A percentile compares a stretch with the other conserved stretches of the same genome.
These are phyloP conservation scores for Annulohypoxylon moriforme DNA, from an alignment of 495 filamentous ascomycete genomes.

Conservation along the genomic window DNA sequence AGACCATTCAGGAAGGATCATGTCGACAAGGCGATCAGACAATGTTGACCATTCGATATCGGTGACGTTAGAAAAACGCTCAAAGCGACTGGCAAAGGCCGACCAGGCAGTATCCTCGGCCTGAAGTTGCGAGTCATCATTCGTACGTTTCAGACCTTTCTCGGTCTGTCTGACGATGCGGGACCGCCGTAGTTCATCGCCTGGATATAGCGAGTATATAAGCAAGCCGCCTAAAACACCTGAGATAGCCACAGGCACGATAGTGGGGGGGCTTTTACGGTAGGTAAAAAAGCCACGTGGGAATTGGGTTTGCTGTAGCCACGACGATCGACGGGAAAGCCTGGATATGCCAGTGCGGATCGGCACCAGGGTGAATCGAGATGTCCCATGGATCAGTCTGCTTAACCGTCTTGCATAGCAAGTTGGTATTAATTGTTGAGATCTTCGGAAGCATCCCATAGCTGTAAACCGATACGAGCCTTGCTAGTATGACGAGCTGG, in stretches of 20 bases:
- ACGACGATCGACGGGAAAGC: slow-evolving; percentile 25
- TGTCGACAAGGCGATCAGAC: slow-evolving; percentile 72
- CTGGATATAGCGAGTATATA: slow-evolving; percentile 57
- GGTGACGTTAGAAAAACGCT: slow-evolving; percentile 64
- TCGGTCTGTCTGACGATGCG: slow-evolving; percentile 21
- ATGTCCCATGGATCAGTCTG: slow-evolving; percentile 25
- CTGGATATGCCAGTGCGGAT: slow-evolving; percentile 17
- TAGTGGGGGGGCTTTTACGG: slow-evolving; percentile 42
- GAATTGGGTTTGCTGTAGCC: slow-evolving; percentile 32
- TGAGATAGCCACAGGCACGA: slow-evolving; percentile 41
- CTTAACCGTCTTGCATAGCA: slow-evolving; percentile 25
- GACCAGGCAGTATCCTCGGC: slow-evolving; percentile 64
- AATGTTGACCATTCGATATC: slow-evolving; percentile 69
- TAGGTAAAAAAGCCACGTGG: slow-evolving; percentile 46
- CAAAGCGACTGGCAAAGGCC: slow-evolving; percentile 68
- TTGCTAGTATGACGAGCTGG: slow-evolving; percentile 19
- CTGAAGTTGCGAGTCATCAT: slow-evolving; percentile 20
- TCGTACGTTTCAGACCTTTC: slow-evolving; percentile 4
- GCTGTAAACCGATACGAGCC: slow-evolving; percentile 26
- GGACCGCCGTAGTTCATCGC: slow-evolving; percentile 51
- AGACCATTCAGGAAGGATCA: slow-evolving; percentile 85
- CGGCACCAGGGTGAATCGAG: slow-evolving; percentile 29
- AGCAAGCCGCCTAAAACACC: slow-evolving; percentile 53
- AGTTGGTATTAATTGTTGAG: slow-evolving; percentile 33
- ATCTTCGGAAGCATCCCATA: slow-evolving; percentile 38